A percentile compares a stretch with the other conserved stretches of the same genome.
These are phyloP conservation scores for Sclerotinia sclerotiorum DNA, from an alignment of 2,329 filamentous ascomycete genomes.

Conservation along the genomic window DNA sequence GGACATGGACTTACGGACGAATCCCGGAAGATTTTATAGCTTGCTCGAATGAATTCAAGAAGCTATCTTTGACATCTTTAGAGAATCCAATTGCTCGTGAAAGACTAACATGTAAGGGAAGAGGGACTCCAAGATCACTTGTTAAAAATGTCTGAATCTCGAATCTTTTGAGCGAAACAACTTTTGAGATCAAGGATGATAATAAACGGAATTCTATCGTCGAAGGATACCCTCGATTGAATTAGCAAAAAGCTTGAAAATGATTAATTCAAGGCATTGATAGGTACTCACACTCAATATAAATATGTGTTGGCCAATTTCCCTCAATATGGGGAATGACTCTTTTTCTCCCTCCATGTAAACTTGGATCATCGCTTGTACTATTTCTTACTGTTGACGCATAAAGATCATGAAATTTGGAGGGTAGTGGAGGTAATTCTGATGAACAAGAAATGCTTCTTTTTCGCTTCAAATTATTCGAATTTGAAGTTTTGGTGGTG, in stretches of 20 bases:
- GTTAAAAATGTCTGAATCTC: constrained; percentile 67
- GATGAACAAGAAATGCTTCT: constrained; percentile 24
- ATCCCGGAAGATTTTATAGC: constrained; percentile 46
- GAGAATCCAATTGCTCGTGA: constrained; percentile 76
- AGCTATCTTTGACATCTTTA: constrained; percentile 69
- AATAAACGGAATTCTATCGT: constrained; percentile 50
- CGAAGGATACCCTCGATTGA: constrained; percentile 54
- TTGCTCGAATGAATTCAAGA: constrained; percentile 56
- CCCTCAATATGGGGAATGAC: constrained; percentile 81
- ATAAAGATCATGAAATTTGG: constrained; percentile 85
- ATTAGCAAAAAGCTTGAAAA: constrained; percentile 29
- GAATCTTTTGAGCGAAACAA: constrained; percentile 38
- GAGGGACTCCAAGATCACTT: constrained; percentile 73
- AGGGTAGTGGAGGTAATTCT: constrained; percentile 69
- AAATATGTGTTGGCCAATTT: constrained; percentile 91
- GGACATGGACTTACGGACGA: constrained; percentile 44
- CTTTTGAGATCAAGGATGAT: constrained; percentile 43
- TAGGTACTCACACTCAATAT: constrained; percentile 75
- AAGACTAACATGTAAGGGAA: constrained; percentile 87
- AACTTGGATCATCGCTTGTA: constrained; percentile 74
- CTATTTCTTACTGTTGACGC: constrained; percentile 76
- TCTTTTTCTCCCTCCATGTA: constrained; percentile 84
- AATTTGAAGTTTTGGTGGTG: neutral
- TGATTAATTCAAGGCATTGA: constrained; percentile 12
- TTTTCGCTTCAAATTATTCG: constrained; percentile 40